Evolutionary conservation across 2,329 filamentous ascomycete species (phyloP).

Genomic region (Colletotrichum viniferum): DNA sequence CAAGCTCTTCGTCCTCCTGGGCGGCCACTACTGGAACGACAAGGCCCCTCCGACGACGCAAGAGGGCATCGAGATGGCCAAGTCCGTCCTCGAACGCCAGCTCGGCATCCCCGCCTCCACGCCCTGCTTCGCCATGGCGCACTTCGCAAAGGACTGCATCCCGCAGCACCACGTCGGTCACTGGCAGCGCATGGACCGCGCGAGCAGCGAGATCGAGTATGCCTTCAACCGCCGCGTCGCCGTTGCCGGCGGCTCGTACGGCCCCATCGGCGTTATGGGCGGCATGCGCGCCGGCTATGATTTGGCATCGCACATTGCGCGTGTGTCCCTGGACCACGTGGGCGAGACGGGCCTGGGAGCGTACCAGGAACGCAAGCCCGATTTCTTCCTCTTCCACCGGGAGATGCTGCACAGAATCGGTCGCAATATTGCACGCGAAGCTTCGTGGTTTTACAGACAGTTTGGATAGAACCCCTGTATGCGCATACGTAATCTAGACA

Average conservation of each 20-base stretch:
- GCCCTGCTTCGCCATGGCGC: conserved; percentile 65
- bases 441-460: neutral
- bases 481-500: neutral
- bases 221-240: conserved; percentile 68
- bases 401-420: neutral
- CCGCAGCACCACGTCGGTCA: conserved; percentile 91
- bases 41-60: conserved; percentile 69
- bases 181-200: conserved; percentile 59
- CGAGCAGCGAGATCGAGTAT: conserved; percentile 57
- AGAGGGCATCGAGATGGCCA: conserved; percentile 73
- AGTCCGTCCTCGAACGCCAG: conserved; percentile 72
- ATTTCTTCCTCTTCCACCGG: neutral
- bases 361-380: conserved; percentile 18
- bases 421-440: neutral
- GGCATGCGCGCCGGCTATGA: conserved; percentile 56
- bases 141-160: conserved; percentile 73
- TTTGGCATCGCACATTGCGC: conserved; percentile 42
- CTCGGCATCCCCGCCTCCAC: conserved; percentile 67
- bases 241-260: conserved; percentile 64
- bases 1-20: conserved; percentile 86
- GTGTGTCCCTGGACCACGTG: conserved; percentile 22
- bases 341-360: conserved; percentile 38
- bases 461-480: neutral
- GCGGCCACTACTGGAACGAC: conserved; percentile 92
- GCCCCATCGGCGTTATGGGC: conserved; percentile 53